Evolutionary conservation across 768 basidiomycete species (phyloP).

Genomic region (Hericium coralloides): DNA sequence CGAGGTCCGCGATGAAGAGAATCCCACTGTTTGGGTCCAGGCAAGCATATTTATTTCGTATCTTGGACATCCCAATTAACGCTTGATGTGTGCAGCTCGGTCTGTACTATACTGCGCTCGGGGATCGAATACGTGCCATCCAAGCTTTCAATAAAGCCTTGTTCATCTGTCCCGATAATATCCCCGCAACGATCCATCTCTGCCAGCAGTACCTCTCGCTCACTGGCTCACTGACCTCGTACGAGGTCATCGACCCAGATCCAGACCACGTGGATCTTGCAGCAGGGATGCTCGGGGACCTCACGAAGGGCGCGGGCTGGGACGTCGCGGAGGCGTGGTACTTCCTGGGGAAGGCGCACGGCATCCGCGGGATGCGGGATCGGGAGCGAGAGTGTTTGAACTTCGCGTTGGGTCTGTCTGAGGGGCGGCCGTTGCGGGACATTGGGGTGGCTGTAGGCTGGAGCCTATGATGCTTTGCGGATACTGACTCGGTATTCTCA

Average conservation of each 20-base stretch:
- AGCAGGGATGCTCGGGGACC: constrained; percentile 66
- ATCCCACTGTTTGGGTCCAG: constrained; percentile 93
- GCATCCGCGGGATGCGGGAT: constrained; percentile 61
- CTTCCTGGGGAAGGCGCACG: constrained; percentile 75
- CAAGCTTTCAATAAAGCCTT: constrained; percentile 81
- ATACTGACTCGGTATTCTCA: neutral
- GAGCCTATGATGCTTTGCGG: constrained; percentile 35
- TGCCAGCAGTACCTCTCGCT: constrained; percentile 59
- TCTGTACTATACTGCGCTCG: constrained; percentile 56
- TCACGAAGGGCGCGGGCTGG: constrained; percentile 80
- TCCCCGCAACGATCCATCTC: constrained; percentile 71
- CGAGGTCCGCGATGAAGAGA: constrained; percentile 77
- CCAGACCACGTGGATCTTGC: constrained; percentile 65
- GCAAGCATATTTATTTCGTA: constrained; percentile 32
- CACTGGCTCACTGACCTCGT: constrained; percentile 18
- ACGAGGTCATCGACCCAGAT: constrained; percentile 9
- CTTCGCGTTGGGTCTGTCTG: constrained; percentile 56
- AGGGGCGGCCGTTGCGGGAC: constrained; percentile 56
- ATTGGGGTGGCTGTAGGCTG: constrained; percentile 55
- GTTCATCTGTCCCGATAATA: constrained; percentile 75
- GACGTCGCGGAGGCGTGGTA: constrained; percentile 95
- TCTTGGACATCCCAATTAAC: neutral
- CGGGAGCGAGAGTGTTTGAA: constrained; percentile 67
- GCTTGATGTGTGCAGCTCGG: constrained; percentile 45
- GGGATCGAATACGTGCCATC: constrained; percentile 51